Percentiles rank a stretch among this genome's conserved stretches.
These are phyloP conservation scores for Tolypocladium amazonense DNA, from an alignment of 2,329 filamentous ascomycete genomes.

Conservation along the genomic window DNA sequence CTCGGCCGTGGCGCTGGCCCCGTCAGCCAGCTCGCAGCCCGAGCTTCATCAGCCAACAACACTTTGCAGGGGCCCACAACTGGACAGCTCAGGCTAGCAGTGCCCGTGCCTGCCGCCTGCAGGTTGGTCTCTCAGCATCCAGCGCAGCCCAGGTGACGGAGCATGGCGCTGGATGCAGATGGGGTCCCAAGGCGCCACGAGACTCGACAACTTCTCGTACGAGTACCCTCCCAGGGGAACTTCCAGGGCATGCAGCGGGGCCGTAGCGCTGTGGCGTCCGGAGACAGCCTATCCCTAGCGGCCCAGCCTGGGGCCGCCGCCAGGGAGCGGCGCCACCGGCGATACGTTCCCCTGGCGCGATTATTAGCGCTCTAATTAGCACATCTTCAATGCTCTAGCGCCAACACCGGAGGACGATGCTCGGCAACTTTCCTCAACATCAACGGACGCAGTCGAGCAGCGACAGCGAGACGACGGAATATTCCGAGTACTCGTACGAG, in stretches of 20 bases:
- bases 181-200: too few relatives aligned
- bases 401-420: background rate
- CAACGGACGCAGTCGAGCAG: background rate
- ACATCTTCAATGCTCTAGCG: background rate
- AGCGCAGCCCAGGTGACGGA: background rate
- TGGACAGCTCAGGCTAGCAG: background rate
- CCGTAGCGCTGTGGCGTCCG: background rate
- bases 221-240: background rate
- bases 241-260: background rate
- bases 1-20: background rate
- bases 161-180: too few relatives aligned
- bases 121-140: background rate
- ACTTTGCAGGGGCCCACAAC: background rate
- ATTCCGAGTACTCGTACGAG: background rate
- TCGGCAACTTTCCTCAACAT: background rate
- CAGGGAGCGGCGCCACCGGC: background rate
- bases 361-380: background rate
- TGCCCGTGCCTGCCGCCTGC: background rate
- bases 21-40: background rate
- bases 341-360: background rate
- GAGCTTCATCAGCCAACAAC: background rate
- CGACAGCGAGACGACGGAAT: background rate
- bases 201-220: background rate
- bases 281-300: background rate
- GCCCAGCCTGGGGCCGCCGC: background rate